Evolutionary conservation across 2,329 filamentous ascomycete species (phyloP).

Genomic region (Cordyceps cicadae): DNA sequence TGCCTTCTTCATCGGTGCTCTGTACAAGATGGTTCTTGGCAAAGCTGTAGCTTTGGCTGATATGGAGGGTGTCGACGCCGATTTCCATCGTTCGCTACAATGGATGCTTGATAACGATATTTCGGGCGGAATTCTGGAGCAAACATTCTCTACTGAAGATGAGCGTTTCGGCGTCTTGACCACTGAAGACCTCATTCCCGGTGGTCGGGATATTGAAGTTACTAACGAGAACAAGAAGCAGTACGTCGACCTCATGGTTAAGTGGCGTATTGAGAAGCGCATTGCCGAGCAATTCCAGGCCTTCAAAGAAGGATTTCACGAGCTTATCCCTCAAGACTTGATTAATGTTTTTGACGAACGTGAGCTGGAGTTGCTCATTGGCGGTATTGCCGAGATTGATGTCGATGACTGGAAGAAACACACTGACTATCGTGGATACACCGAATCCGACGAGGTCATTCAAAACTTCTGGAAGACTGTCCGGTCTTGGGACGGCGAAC

Average conservation of each 20-base stretch:
- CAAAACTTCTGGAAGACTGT: slow-evolving; percentile 99
- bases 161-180: slow-evolving; percentile 93
- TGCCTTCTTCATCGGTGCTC: slow-evolving; percentile 96
- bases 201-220: slow-evolving; percentile 85
- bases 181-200: slow-evolving; percentile 86
- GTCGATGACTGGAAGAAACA: slow-evolving; percentile 99
- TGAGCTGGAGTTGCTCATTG: slow-evolving; percentile 90
- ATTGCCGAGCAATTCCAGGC: slow-evolving; percentile 98
- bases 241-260: slow-evolving; percentile 96
- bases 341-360: slow-evolving; percentile 99
- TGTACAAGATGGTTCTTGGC: slow-evolving; percentile 98
- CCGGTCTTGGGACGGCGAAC: slow-evolving; percentile 92
- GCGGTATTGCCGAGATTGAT: slow-evolving; percentile 98
- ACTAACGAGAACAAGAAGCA: slow-evolving; percentile 99
- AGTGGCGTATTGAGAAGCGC: slow-evolving; percentile 98
- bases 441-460: slow-evolving; percentile 93
- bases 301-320: slow-evolving; percentile 95
- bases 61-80: slow-evolving; percentile 98
- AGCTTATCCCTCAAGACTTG: slow-evolving; percentile 90
- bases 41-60: slow-evolving; percentile 88
- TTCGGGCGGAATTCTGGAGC: slow-evolving; percentile 79
- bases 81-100: slow-evolving; percentile 91
- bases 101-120: slow-evolving; percentile 99
- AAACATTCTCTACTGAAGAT: slow-evolving; percentile 95
- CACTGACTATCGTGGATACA: slow-evolving; percentile 97